Evolutionary conservation across 441 rosid species (phyloP), one percentile per base, ranked within the genome.

Genomic region (Oxalis stricta): DNA sequence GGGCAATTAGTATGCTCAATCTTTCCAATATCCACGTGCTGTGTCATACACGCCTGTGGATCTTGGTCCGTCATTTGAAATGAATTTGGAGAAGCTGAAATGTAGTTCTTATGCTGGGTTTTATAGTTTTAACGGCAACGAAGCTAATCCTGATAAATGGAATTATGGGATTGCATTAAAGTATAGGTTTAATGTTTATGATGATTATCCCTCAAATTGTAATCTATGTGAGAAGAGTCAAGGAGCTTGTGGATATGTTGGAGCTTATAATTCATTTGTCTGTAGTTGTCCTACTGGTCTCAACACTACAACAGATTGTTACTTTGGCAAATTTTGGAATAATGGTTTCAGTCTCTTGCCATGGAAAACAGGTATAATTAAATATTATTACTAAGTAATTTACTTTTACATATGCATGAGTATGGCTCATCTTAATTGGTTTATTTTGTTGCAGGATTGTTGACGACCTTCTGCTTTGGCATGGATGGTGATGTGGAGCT

Each of bases 1-100:
- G 73, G 35, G 83, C 95, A 0, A 84, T 88, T 33, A 84, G 85
- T 46, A 44, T 62, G 42, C 68, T 75, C 37, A 73, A 76, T 57
- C 80, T 75, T n/a, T 12, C 93, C 87, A 0, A 76, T 69, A 30
- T 84, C 97, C 26, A 72, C 85, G 1, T 88, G 97, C 16, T 88
- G 95, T 46, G 91, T 88, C 37, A n/a, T 88, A 84, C 58, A 68
- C 87, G 1, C 97, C 95, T 0, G 68, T 84, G 5, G 91, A 88
- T 54, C 85, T 88, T 2, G 97, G 95, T 16, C 95, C 95, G 2
- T 53, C 94, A 7, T 84, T 84, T 17, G 79, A 79, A 21, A 69
- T 88, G 77, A 75, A 88, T 52, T 65, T 84, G 20, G 35, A 66
- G 59, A 84, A 82, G 63, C 53, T 88, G 50, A 32, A 55, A 8